Percentiles rank a stretch among this genome's conserved stretches.
Evolutionary conservation across 2,329 filamentous ascomycete species (phyloP).

Genomic region (Dactylellina sp.): DNA sequence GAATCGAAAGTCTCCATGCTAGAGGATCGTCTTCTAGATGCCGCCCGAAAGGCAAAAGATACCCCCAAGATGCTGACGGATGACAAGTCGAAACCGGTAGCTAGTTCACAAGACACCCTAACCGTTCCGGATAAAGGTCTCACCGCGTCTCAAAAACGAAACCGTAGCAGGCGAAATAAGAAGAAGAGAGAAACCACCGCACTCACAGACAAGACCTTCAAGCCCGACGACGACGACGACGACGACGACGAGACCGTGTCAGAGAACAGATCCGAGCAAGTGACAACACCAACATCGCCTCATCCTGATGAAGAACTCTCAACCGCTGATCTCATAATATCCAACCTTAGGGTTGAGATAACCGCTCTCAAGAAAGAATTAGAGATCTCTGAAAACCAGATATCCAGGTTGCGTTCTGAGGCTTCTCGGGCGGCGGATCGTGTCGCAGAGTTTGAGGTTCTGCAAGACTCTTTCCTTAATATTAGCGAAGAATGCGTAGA

Average conservation of each 20-base stretch:
- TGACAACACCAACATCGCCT: constrained; percentile 30
- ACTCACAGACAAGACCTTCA: constrained; percentile 68
- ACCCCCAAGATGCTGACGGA: constrained; percentile 28
- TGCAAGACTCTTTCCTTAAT: constrained; percentile 81
- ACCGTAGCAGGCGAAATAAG: constrained; percentile 61
- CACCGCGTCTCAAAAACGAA: constrained; percentile 48
- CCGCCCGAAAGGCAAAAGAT: constrained; percentile 34
- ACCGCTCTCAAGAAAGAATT: constrained; percentile 65
- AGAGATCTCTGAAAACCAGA: constrained; percentile 76
- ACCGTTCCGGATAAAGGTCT: constrained; percentile 46
- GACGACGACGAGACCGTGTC: constrained; percentile 29
- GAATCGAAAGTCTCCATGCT: constrained; percentile 62
- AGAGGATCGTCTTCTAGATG: constrained; percentile 61
- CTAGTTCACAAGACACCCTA: constrained; percentile 30
- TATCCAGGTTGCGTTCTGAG: constrained; percentile 77
- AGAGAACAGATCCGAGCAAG: constrained; percentile 27
- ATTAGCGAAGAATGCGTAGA: constrained; percentile 87
- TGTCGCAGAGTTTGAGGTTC: constrained; percentile 83
- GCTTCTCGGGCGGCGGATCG: constrained; percentile 81
- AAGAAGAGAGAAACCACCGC: constrained; percentile 56
- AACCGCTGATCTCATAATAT: constrained; percentile 52
- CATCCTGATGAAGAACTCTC: constrained; percentile 34
- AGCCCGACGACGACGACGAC: constrained; percentile 66
- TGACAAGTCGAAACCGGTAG: constrained; percentile 30
- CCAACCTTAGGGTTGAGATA: constrained; percentile 61